phyloP scores from a whole-genome alignment of 2,329 filamentous ascomycete species.

The Nigrospora sphaerica region DNA sequence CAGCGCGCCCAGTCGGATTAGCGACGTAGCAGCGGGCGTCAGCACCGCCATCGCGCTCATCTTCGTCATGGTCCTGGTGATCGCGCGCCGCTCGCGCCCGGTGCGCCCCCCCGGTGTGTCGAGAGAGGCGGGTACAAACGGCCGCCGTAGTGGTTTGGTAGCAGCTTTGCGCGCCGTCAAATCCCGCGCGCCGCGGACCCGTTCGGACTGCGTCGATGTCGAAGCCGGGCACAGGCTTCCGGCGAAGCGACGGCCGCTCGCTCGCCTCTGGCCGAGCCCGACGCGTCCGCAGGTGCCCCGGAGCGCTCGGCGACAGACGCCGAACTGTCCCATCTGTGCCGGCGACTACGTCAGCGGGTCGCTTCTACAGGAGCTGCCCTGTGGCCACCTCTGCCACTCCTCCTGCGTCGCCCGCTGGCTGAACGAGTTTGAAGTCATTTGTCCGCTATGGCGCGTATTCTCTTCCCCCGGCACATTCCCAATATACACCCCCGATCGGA shows the following conservation, averaged over 20 bases:
- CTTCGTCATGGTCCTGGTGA: not conserved
- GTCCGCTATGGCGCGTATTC: constrained; percentile 5
- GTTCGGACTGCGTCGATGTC: no score
- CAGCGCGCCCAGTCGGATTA: not conserved
- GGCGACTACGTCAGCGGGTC: constrained; percentile 1
- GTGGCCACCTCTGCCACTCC: constrained; percentile 5
- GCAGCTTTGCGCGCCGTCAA: not conserved
- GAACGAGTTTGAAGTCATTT: constrained; percentile 6
- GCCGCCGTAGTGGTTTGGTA: not conserved
- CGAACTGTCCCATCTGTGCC: constrained; percentile 2
- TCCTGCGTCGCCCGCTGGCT: constrained; percentile 5
- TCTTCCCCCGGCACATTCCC: not conserved
- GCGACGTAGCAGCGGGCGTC: not conserved
- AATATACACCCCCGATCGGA: no score
- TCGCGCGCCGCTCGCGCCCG: not conserved
- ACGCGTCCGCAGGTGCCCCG: not conserved
- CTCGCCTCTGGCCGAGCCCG: not conserved
- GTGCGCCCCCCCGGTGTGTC: not conserved
- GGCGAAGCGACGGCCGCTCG: not conserved
- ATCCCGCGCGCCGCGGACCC: not conserved
- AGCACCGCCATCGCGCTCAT: not conserved
- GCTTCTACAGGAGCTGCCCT: not conserved
- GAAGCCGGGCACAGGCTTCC: no score
- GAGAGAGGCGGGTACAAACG: not conserved
- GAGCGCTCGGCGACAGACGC: not conserved